These are phyloP conservation scores for Lentinula detonsa DNA, from an alignment of 768 basidiomycete species.

Conservation along the genomic window DNA sequence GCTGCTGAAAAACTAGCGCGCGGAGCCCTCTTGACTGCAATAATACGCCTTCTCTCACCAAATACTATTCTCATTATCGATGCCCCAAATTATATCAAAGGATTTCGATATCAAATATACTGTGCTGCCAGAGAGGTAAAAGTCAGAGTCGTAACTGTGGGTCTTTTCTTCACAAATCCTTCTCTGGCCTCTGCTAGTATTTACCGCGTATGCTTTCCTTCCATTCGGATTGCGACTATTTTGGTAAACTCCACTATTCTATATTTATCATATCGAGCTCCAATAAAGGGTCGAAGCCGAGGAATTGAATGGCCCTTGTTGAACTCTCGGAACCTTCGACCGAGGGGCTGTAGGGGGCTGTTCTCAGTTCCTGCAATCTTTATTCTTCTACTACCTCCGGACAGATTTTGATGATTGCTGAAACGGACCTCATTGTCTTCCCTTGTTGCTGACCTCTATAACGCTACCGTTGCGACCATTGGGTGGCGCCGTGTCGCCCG, in stretches of 20 bases:
- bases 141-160: constrained; percentile 81
- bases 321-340: neutral
- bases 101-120: constrained; percentile 97
- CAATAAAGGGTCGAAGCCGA: neutral
- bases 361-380: neutral
- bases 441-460: neutral
- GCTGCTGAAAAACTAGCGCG: constrained; percentile 83
- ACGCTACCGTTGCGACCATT: neutral
- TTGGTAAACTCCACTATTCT: too few species aligned
- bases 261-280: neutral
- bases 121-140: constrained; percentile 89
- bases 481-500: neutral
- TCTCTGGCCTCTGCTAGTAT: neutral
- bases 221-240: neutral
- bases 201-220: neutral
- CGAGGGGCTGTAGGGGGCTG: neutral
- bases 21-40: constrained; percentile 73
- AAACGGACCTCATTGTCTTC: neutral
- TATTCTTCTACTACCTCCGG: neutral
- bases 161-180: constrained; percentile 17
- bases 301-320: neutral
- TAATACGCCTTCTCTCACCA: constrained; percentile 65
- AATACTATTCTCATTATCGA: constrained; percentile 87
- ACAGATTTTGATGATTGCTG: neutral
- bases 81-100: constrained; percentile 95